These are phyloP conservation scores for Leptoxyphium fumago DNA, from an alignment of 2,329 filamentous ascomycete genomes.

Conservation along the genomic window DNA sequence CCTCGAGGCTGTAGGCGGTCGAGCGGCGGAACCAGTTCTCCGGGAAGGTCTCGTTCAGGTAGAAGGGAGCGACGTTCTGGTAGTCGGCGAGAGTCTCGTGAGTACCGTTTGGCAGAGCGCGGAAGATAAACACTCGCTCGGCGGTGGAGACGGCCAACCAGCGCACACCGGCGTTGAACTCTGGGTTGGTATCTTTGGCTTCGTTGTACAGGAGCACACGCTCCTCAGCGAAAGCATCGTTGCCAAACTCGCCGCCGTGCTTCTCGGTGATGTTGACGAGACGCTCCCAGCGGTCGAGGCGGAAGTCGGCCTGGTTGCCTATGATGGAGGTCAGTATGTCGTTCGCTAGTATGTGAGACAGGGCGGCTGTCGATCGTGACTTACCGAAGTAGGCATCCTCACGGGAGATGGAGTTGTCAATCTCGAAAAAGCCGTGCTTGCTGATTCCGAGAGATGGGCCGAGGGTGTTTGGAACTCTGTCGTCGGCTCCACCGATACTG, in stretches of 20 bases:
- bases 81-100: constrained; percentile 5
- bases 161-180: constrained; percentile 12
- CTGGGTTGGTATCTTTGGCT: constrained; percentile 14
- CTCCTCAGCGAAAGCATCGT: constrained; percentile 10
- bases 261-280: constrained; percentile 10
- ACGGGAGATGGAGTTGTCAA: constrained; percentile 16
- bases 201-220: constrained; percentile 13
- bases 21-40: constrained; percentile 11
- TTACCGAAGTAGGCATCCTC: constrained; percentile 11
- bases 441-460: constrained; percentile 14
- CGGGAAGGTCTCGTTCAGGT: constrained; percentile 18
- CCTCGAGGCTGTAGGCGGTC: constrained; percentile 9
- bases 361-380: background rate
- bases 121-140: constrained; percentile 17
- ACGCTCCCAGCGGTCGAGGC: constrained; percentile 10
- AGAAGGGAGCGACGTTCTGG: constrained; percentile 15
- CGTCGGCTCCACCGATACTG: constrained; percentile 12
- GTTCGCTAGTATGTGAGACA: no score
- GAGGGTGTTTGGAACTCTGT: constrained; percentile 14
- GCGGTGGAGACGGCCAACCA: constrained; percentile 15
- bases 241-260: constrained; percentile 12
- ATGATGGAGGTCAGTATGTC: background rate
- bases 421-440: constrained; percentile 16
- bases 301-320: constrained; percentile 15
- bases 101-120: constrained; percentile 14